Percentiles rank a stretch among this genome's conserved stretches.
Evolutionary conservation across 768 basidiomycete species (phyloP).

Genomic region (Auricularia cornea): DNA sequence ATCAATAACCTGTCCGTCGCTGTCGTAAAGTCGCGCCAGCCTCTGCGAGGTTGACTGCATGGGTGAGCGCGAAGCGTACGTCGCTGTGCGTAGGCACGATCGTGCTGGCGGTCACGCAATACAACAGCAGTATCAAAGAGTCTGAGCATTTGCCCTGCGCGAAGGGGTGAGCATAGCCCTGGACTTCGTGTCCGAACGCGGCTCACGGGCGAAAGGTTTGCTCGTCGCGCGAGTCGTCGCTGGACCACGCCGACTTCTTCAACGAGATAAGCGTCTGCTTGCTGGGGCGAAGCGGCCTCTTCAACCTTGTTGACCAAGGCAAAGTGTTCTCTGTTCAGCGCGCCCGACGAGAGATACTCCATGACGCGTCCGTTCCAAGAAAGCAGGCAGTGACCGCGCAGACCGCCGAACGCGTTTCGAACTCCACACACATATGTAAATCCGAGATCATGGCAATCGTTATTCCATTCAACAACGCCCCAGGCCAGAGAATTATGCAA

Average conservation of each 20-base stretch:
- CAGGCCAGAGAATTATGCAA: background rate
- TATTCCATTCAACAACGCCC: too few species aligned
- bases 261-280: slow-evolving; percentile 52
- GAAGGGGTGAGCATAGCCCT: background rate
- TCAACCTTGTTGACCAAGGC: slow-evolving; percentile 67
- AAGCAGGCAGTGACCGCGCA: background rate
- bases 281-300: slow-evolving; percentile 43
- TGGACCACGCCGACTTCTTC: slow-evolving; percentile 52
- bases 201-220: slow-evolving; percentile 46
- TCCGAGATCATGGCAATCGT: too few species aligned
- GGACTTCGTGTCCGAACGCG: too few species aligned
- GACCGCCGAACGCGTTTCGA: background rate
- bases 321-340: slow-evolving; percentile 68
- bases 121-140: slow-evolving; percentile 57
- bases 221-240: slow-evolving; percentile 40
- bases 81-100: slow-evolving; percentile 34
- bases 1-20: slow-evolving; percentile 62
- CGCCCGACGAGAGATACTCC: slow-evolving; percentile 53
- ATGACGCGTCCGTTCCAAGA: background rate
- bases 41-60: slow-evolving; percentile 72
- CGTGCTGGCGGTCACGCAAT: slow-evolving; percentile 50
- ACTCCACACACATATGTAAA: too few species aligned
- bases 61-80: slow-evolving; percentile 63
- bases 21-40: slow-evolving; percentile 40
- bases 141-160: slow-evolving; percentile 59